Evolutionary conservation across 495 filamentous ascomycete species (phyloP), one percentile per base, ranked within the genome.

Genomic region (Parathielavia appendiculata): DNA sequence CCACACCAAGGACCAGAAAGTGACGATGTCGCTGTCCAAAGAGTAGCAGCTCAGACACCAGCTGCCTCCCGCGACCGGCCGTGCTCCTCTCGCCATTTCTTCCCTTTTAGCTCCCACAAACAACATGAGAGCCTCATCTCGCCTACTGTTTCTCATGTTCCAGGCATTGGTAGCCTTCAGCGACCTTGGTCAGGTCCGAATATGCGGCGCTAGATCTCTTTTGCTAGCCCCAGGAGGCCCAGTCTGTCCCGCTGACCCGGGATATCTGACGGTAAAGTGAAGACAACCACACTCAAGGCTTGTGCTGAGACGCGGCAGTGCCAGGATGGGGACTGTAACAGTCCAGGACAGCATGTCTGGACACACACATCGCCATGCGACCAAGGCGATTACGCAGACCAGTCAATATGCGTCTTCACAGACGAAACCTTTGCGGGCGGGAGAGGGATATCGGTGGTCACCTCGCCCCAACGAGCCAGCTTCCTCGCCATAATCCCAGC

Each of bases 361-460:
- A 66, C 63, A 10, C 57, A 64, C 59, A 59, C 58, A 7, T 19
- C 52, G 16, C 69, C 69, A 10, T 73, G 71, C 47, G 66, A 63
- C 50, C 57, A 53, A 19, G 56, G 54, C 56, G 17, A 23, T 36
- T 58, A 51, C 2, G 57, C 65, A 4, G 50, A 58, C 11, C 11
- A 43, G 4, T 32, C 59, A 1, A 62, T 66, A 40, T 74, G 71
- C 51, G 69, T 66, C 59, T 74, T 69, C 58, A 66, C 67, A 30
- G 66, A 69, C 56, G 39, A 34, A 11, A 53, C 30, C 38, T 74
- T 71, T 41, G 70, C 70, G 14, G 55, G 53, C 1, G 64, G 60
- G 17, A 46, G 71, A 8, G 71, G 71, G 23, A 67, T 69, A 38
- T 70, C 71, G 13, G 59, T 73, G 43, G 46, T 74, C 20, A 73